Base-by-base conservation (phyloP, 257 asterid species). In the Orobanche coerulescens region DNA sequence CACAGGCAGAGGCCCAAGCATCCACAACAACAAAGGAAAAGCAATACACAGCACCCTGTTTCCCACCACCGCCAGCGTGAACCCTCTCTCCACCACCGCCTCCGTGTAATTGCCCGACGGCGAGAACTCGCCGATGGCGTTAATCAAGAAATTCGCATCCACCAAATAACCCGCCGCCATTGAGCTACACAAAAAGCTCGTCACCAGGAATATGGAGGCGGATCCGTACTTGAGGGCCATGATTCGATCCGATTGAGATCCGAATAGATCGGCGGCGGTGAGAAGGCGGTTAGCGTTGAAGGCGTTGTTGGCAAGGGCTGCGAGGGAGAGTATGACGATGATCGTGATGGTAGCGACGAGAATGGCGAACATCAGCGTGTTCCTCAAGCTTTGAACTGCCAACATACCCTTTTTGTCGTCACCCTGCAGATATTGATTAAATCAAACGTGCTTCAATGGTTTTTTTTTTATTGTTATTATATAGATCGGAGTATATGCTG, bases 321-420 rank as follows among this genome's bases (percentile, higher is more conserved):
- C 92, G 10, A 89, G 66, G 31, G 81, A 69, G 16, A 82, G 0
- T 1, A 71, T 78, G 36, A 86, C 66, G 54, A 86, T 23, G 28
- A 78, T 43, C 2, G 95, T 86, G 62, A 84, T 28, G 4, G 90
- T 73, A 53, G 90, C 94, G 2, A 84, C 81, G 26, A 89, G 81
- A 49, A 86, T 89, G 0, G 94, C 63, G 44, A 52, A 80, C 97
- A 89, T 89, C 8, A 89, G 66, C 3, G 84, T 71, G 78, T 89
- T 89, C 34, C 97, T 73, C 60, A 86, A 62, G 78, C 95, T 89
- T 60, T 89, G 96, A 0, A 89, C 91, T 0, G 84, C 96, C 10
- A 89, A 52, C 83, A 66, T 86, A 0, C 87, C 95, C 75, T 82
- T 82, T 65, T 84, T 89, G 53, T 84, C 94, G 13, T 84, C 87